Base-by-base conservation (phyloP, 192 early-diverging fungal genomes). In the Geranomyces variabilis region DNA sequence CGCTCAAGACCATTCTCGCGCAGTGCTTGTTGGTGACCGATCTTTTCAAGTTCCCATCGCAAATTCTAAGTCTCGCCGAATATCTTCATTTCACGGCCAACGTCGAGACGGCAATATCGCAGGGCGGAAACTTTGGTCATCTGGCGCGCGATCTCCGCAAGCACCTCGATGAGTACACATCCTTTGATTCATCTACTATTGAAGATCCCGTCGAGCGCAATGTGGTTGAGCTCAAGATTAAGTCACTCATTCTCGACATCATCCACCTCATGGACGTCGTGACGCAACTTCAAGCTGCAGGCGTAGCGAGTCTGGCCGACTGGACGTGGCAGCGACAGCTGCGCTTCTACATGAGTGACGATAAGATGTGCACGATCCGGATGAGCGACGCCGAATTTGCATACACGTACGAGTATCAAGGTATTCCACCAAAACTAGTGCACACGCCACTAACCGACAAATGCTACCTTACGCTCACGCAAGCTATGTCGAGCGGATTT, bases 381-480 rank as follows among this genome's bases (percentile, higher is more conserved):
- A 87, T 87, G 86, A 80, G 79, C 67, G 73, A 80, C 34, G 82
- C 86, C 5, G 70, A 79, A 55, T 87, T 87, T 59, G 30, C 73
- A n/a, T 87, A 87, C 55, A 81, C 84, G 21, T 87, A 77, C 67
- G 86, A 87, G 67, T 87, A 87, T 78, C 86, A 87, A 69, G 86
- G 86, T 22, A 87, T 79, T 73, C 75, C 80, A 1, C 80, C 79
- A 1, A 87, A 87, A 57, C 75, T 87, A 3, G 86, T 87, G 19
- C 86, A 87, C 56, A 87, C 86, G 7, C 83, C 79, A 13, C 51
- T 87, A 8, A 87, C 86, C 5, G 86, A 87, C 74, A 87, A 87
- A 61, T 87, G 86, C 57, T 87, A 84, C 61, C 65, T 87, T 41
- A 87, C 86, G 1, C 64, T 87, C 26, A 87, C 84, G 19, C 86